phyloP scores from a whole-genome alignment of 345 rosid genomes.

The thale cress (Arabidopsis thaliana) region TAIR10.1 NC_003076.8:3132001-3132500 shows the following conservation, averaged over 20 bases:
- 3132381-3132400: constrained; percentile 5
- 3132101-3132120: not conserved
- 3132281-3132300: constrained; percentile 4
- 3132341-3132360: constrained; percentile 1
- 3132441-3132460: not conserved
- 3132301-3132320: constrained; percentile 9
- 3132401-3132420: constrained; percentile 27
- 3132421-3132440: constrained; percentile 3
- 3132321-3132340: constrained; percentile 12
- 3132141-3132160: too few species aligned
- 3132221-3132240: too few species aligned
- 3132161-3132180: too few species aligned
- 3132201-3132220: not conserved
- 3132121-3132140: not conserved
- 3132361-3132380: constrained; percentile 17
- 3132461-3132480: not conserved
- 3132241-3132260: not conserved
- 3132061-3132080: constrained; percentile 6
- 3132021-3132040: constrained; percentile 10
- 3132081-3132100: not conserved
- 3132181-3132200: too few species aligned
- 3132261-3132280: constrained; percentile 13
- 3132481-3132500: constrained; percentile 34
- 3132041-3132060: constrained; percentile 9
- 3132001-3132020: not conserved